A percentile compares a stretch with the other conserved stretches of the same genome.
Conservation (phyloP, 805 yeast genomes). For the Metschnikowia shivogae region DNA sequence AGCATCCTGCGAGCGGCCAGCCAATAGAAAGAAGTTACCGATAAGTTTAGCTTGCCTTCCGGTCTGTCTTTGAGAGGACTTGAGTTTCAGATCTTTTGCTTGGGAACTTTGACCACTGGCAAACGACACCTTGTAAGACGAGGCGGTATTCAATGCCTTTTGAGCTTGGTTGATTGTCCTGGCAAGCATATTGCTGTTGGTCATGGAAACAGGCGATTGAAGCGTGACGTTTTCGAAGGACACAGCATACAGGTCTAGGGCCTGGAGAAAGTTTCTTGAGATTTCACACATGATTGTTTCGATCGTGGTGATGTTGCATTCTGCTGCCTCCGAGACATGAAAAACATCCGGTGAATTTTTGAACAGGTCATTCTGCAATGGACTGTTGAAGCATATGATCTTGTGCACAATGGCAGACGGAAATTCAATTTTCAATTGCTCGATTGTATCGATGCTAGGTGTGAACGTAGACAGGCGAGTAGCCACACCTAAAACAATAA, state of each 20-base stretch:
- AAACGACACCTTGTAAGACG: constrained; percentile 34
- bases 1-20: constrained; percentile 76
- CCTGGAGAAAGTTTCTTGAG: constrained; percentile 56
- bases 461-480: constrained; percentile 18
- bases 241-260: constrained; percentile 64
- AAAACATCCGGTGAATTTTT: constrained; percentile 11
- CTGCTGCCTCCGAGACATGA: constrained; percentile 26
- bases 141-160: constrained; percentile 40
- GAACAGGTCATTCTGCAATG: constrained; percentile 14
- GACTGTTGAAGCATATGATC: constrained; percentile 51
- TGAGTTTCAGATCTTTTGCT: constrained; percentile 25
- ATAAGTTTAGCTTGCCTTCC: constrained; percentile 74
- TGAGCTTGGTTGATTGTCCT: constrained; percentile 40
- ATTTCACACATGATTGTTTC: constrained; percentile 75
- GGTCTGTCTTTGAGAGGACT: constrained; percentile 44
- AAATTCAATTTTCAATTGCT: constrained; percentile 38
- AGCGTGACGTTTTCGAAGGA: constrained; percentile 76
- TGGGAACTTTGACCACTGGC: constrained; percentile 12
- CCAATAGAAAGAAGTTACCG: constrained; percentile 72
- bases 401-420: constrained; percentile 55
- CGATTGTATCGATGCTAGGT: constrained; percentile 5
- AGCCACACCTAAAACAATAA: constrained; percentile 51
- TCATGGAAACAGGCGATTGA: constrained; percentile 72
- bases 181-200: constrained; percentile 44
- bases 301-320: constrained; percentile 23